A percentile compares a stretch with the other conserved stretches of the same genome.
These are phyloP conservation scores for Neofusicoccum ribis DNA, from an alignment of 2,329 filamentous ascomycete species.

Conservation along the genomic window DNA sequence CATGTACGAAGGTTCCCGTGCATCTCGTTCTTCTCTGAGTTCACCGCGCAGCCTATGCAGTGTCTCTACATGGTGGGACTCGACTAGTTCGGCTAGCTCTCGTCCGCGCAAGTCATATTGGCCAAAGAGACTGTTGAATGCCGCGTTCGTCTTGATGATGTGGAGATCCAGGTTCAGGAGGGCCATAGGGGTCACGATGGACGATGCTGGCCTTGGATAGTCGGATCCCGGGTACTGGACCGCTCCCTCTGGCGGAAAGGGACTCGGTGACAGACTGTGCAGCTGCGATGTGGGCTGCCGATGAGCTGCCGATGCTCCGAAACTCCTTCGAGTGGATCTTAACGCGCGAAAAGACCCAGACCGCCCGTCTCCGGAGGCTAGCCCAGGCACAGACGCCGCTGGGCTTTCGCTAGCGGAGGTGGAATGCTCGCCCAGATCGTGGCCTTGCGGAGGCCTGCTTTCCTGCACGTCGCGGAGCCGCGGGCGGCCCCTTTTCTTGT, in stretches of 20 bases:
- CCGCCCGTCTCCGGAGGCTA: slow-evolving; percentile 26
- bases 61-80: slow-evolving; percentile 41
- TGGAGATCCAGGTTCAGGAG: slow-evolving; percentile 51
- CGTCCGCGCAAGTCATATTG: slow-evolving; percentile 41
- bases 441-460: slow-evolving; percentile 37
- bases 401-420: slow-evolving; percentile 28
- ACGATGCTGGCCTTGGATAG: neutral
- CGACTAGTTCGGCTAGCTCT: slow-evolving; percentile 46
- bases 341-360: slow-evolving; percentile 4
- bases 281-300: slow-evolving; percentile 22
- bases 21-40: slow-evolving; percentile 49
- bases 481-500: slow-evolving; percentile 80
- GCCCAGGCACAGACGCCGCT: slow-evolving; percentile 27
- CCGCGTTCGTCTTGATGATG: slow-evolving; percentile 47
- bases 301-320: slow-evolving; percentile 14
- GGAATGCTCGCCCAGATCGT: slow-evolving; percentile 34
- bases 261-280: slow-evolving; percentile 11
- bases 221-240: slow-evolving; percentile 3
- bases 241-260: neutral
- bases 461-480: slow-evolving; percentile 69
- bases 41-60: slow-evolving; percentile 47
- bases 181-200: slow-evolving; percentile 28
- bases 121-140: slow-evolving; percentile 46
- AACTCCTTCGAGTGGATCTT: slow-evolving; percentile 15
- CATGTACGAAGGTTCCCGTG: slow-evolving; percentile 51